A percentile compares a stretch with the other conserved stretches of the same genome.
phyloP scores from a whole-genome alignment of 306 rosid species.

The Crotalaria pallida region DNA sequence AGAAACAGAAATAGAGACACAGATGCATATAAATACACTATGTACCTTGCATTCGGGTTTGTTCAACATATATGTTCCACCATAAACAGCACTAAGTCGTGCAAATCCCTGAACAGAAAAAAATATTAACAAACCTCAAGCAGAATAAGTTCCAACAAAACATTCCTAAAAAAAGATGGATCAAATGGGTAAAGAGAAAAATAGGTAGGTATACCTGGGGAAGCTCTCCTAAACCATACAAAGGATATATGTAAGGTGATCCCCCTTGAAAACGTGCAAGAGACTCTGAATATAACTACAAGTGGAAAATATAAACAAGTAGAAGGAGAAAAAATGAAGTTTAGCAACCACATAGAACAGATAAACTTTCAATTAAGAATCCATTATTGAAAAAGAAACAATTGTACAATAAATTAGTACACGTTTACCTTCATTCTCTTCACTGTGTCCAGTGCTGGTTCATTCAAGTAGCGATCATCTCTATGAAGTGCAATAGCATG shows the following conservation, averaged over 20 bases:
- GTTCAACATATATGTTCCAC: constrained; percentile 96
- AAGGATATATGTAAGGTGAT: constrained; percentile 94
- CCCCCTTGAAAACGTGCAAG: constrained; percentile 98
- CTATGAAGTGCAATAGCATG: constrained; percentile 98
- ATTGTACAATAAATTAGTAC: constrained; percentile 2
- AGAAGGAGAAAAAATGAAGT: constrained; percentile 4
- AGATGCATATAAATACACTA: not conserved
- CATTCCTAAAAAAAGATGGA: not conserved
- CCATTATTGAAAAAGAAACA: constrained; percentile 1
- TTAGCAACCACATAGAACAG: constrained; percentile 7
- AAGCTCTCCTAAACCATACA: constrained; percentile 98
- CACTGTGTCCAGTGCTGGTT: constrained; percentile 94
- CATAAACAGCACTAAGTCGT: constrained; percentile 96
- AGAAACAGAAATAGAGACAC: not conserved
- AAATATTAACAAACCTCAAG: not conserved
- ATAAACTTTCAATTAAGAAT: constrained; percentile 6
- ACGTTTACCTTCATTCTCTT: constrained; percentile 84
- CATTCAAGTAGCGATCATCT: constrained; percentile 77
- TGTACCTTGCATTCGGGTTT: constrained; percentile 97
- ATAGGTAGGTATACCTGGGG: constrained; percentile 65
- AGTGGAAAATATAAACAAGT: constrained; percentile 14
- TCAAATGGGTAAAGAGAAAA: not conserved
- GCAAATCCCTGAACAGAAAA: constrained; percentile 71
- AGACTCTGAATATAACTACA: constrained; percentile 89
- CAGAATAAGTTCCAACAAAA: not conserved